A percentile compares a stretch with the other conserved stretches of the same genome.
Evolutionary conservation across 768 basidiomycete species (phyloP).

Genomic region (Coprinellus micaceus): DNA sequence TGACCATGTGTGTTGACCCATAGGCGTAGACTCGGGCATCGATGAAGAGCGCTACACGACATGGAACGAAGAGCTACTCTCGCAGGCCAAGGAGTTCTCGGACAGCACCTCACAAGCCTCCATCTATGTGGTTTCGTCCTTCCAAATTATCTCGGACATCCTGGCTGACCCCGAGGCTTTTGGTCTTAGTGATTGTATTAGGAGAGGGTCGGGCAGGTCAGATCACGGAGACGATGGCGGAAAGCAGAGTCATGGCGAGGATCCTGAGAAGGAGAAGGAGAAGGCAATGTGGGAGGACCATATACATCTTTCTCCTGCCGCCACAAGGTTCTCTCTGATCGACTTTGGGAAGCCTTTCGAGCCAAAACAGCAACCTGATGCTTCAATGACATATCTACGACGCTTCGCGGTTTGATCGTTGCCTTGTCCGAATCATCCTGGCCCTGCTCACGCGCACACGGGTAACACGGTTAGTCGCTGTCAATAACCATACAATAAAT

Average conservation of each 20-base stretch:
- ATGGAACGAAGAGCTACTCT: slow-evolving; percentile 1
- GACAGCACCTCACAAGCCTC: not conserved
- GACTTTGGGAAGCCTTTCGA: slow-evolving; percentile 2
- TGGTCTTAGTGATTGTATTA: not conserved
- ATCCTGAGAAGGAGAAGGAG: not conserved
- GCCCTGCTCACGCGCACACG: too few relatives aligned
- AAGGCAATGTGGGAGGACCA: slow-evolving; percentile 6
- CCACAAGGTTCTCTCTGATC: not conserved
- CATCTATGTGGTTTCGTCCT: not conserved
- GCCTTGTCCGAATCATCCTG: too few relatives aligned
- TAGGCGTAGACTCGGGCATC: not conserved
- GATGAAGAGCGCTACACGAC: not conserved
- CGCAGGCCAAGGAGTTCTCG: slow-evolving; percentile 3
- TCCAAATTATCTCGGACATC: slow-evolving; percentile 2
- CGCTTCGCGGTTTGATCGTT: too few relatives aligned
- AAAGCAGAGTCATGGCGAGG: not conserved
- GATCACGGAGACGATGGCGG: not conserved
- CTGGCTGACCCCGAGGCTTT: slow-evolving; percentile 1
- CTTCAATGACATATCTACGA: too few relatives aligned
- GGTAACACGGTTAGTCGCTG: too few relatives aligned
- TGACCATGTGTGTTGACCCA: not conserved
- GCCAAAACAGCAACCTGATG: too few relatives aligned
- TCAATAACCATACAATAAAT: too few relatives aligned
- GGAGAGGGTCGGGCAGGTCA: not conserved
- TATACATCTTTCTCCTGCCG: slow-evolving; percentile 1